These are phyloP conservation scores for Ogataea paraovalis DNA, from an alignment of 805 yeast genomes.

Conservation along the genomic window DNA sequence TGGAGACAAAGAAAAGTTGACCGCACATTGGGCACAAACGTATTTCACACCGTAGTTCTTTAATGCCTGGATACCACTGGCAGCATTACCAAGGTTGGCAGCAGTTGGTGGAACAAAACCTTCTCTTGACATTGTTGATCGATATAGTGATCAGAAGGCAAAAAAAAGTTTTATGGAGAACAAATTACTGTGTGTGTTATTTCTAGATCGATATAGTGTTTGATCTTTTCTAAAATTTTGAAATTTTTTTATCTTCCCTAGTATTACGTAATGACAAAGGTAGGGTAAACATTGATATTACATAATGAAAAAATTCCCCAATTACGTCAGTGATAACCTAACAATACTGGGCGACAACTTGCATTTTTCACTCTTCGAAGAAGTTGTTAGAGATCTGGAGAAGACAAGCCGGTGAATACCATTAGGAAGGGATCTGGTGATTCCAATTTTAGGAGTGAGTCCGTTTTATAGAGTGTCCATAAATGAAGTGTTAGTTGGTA, in stretches of 20 bases:
- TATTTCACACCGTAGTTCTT: slow-evolving; percentile 84
- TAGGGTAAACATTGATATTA: no score
- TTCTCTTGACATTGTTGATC: slow-evolving; percentile 48
- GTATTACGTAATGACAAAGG: background rate
- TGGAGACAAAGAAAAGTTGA: slow-evolving; percentile 79
- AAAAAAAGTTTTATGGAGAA: no score
- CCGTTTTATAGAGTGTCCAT: background rate
- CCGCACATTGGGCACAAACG: slow-evolving; percentile 95
- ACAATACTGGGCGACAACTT: background rate
- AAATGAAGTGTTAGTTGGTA: background rate
- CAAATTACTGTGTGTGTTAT: no score
- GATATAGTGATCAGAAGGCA: background rate
- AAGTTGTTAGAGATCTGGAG: background rate
- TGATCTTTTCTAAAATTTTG: no score
- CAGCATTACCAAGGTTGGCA: slow-evolving; percentile 74
- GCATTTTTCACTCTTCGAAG: background rate
- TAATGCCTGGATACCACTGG: slow-evolving; percentile 64
- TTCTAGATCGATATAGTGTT: no score
- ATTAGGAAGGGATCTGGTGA: background rate
- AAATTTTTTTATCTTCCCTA: no score
- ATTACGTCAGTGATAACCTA: no score
- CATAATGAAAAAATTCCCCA: no score
- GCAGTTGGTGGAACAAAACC: slow-evolving; percentile 82
- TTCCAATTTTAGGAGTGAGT: no score
- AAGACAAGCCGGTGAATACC: background rate